phyloP scores from a whole-genome alignment of 2,329 filamentous ascomycete genomes.

The Talaromyces sp. region DNA sequence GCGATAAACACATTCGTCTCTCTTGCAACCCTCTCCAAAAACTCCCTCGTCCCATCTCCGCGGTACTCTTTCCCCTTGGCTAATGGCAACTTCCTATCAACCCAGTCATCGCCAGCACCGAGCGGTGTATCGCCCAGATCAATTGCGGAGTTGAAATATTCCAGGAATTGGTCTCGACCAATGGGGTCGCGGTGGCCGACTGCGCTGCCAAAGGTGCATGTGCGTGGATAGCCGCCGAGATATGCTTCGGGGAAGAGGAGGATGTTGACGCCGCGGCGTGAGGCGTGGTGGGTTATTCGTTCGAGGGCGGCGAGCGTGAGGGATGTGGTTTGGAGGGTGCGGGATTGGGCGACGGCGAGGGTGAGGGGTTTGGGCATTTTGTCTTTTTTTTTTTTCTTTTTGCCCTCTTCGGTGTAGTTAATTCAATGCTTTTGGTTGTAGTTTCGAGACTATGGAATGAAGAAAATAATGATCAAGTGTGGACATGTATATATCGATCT shows the following conservation, averaged over 20 bases:
- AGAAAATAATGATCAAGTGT: too few species aligned
- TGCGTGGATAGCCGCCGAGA: conserved; percentile 84
- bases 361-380: conserved; percentile 39
- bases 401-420: not conserved
- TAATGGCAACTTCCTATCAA: conserved; percentile 55
- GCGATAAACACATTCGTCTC: conserved; percentile 79
- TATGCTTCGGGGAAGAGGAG: conserved; percentile 90
- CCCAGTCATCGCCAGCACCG: conserved; percentile 69
- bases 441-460: not conserved
- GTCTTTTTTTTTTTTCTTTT: not conserved
- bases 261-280: conserved; percentile 57
- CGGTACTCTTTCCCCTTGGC: conserved; percentile 49
- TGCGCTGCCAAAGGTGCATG: conserved; percentile 67
- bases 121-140: conserved; percentile 74
- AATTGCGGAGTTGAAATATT: conserved; percentile 72
- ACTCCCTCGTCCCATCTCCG: conserved; percentile 74
- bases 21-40: conserved; percentile 67
- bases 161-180: conserved; percentile 75
- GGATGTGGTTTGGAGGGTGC: conserved; percentile 37
- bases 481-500: not conserved
- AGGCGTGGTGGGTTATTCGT: conserved; percentile 59
- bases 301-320: conserved; percentile 64
- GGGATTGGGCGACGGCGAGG: conserved; percentile 44
- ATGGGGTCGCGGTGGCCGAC: conserved; percentile 63
- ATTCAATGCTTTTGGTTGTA: not conserved